A percentile compares a stretch with the other conserved stretches of the same genome.
These are phyloP conservation scores for Inga leiocalycina DNA, from an alignment of 306 rosid species.

Conservation along the genomic window DNA sequence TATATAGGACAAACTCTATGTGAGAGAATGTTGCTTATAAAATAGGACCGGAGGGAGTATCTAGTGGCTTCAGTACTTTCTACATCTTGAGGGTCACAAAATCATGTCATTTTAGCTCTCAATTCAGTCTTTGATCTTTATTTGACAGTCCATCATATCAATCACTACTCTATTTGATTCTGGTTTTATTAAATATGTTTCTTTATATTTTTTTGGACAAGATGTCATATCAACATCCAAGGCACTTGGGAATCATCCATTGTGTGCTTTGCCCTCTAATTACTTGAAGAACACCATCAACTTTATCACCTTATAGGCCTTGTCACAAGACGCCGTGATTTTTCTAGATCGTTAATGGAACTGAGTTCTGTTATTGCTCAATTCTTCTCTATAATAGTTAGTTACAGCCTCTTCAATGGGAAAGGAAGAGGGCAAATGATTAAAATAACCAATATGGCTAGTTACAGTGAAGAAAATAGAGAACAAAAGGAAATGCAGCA, in stretches of 20 bases:
- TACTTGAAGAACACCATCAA: neutral
- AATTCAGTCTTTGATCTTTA: conserved; percentile 3
- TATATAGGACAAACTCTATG: too few relatives aligned
- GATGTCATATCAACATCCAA: neutral
- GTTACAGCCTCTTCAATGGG: neutral
- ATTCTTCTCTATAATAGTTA: neutral
- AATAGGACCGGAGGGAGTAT: neutral
- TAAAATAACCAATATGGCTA: neutral
- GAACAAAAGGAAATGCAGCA: neutral
- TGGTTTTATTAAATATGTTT: conserved; percentile 5
- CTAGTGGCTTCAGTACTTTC: neutral
- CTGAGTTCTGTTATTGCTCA: neutral
- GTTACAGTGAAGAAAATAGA: too few relatives aligned
- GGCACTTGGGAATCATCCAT: neutral
- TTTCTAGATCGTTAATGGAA: neutral
- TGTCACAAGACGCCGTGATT: neutral
- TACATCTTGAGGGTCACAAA: neutral
- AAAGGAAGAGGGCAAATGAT: neutral
- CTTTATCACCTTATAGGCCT: neutral
- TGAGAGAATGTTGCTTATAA: too few relatives aligned
- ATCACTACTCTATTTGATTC: conserved; percentile 14
- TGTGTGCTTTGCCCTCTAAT: neutral
- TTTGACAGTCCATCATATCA: neutral
- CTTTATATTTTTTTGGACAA: neutral
- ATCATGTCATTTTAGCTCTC: neutral